A percentile compares a stretch with the other conserved stretches of the same genome.
Conservation (phyloP, 345 rosid species). For the Melastoma malabathricum region DNA sequence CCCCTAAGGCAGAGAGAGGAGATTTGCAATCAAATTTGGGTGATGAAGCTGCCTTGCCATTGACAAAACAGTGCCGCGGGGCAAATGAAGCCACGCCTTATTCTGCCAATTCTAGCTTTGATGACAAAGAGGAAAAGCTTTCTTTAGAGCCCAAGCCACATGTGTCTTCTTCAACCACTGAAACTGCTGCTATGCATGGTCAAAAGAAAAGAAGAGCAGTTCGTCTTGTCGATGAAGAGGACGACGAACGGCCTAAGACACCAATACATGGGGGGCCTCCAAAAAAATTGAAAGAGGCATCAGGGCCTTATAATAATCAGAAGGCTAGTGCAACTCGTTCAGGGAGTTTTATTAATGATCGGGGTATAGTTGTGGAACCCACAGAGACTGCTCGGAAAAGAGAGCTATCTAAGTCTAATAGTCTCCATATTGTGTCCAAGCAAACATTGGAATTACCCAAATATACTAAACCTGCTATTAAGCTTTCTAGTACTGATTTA, state of each 20-base stretch:
- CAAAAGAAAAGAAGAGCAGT: constrained; percentile 66
- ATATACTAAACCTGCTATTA: constrained; percentile 25
- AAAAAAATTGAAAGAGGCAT: constrained; percentile 19
- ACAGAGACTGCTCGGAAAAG: constrained; percentile 18
- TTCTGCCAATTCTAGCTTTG: constrained; percentile 27
- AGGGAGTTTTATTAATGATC: constrained; percentile 15
- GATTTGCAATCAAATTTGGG: constrained; percentile 28
- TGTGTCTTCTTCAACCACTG: constrained; percentile 20
- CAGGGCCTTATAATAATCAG: constrained; percentile 16
- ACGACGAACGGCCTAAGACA: constrained; percentile 65
- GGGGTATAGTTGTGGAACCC: constrained; percentile 19
- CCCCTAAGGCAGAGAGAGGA: constrained; percentile 27
- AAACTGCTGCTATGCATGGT: constrained; percentile 23
- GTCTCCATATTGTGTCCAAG: constrained; percentile 14
- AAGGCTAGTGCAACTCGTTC: constrained; percentile 19
- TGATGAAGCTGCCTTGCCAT: constrained; percentile 47
- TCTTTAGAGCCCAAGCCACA: constrained; percentile 23
- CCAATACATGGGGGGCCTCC: constrained; percentile 58
- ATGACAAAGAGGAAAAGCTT: constrained; percentile 28
- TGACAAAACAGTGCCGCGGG: constrained; percentile 40
- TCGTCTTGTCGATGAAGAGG: constrained; percentile 51
- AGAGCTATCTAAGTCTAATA: constrained; percentile 41
- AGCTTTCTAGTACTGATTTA: constrained; percentile 20
- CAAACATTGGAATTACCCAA: constrained; percentile 29
- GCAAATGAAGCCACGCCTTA: constrained; percentile 51